Evolutionary conservation across 2,329 filamentous ascomycete species (phyloP), one percentile per base, ranked within the genome.

Genomic region (Botryotinia convoluta): DNA sequence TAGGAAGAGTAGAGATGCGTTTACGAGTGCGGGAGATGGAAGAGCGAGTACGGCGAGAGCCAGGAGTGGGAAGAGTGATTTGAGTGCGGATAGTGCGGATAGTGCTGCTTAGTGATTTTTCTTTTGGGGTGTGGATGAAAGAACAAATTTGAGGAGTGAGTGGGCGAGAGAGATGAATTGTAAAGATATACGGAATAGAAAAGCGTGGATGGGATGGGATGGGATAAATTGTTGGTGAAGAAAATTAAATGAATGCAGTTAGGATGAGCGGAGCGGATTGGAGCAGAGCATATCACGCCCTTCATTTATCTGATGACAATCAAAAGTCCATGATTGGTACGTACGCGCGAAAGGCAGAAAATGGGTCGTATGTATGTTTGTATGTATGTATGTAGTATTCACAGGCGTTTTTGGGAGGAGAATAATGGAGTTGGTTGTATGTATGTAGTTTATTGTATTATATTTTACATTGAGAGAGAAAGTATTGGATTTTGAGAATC

Each of bases 1-100:
- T 62, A 57, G 71, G n/a, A 44, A 54, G 29, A 69, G 68, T 10
- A 22, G 71, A 16, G 64, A 61, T 42, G 37, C 18, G 9, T 68
- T 12, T 20, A 54, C 63, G 26, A 69, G 71, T 29, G 71, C 35
- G 6, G 42, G 37, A 9, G 39, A 48, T 4, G 26, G 10, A 3
- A 29, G 61, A 44, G 16, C 29, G 4, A 68, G 48, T 9, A 68
- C 48, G 18, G 35, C 48, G 18, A 32, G 48, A 18, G 65, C 48
- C 0, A 42, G 26, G 39, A 72, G 39, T 20, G 45, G 61, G 16
- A 72, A 68, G 70, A 72, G 70, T 59, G 61, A 45, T 42, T 39
- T 39, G 12, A 62, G 22, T 62, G 60, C 35, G 1, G 37, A 22
- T 16, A 68, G 65, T 37, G 44, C 18, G 6, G 63, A 65, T 3